Evolutionary conservation across 345 rosid genomes (phyloP), one percentile per base, ranked within the genome.

Genomic region (Gossypium arboreum): DNA sequence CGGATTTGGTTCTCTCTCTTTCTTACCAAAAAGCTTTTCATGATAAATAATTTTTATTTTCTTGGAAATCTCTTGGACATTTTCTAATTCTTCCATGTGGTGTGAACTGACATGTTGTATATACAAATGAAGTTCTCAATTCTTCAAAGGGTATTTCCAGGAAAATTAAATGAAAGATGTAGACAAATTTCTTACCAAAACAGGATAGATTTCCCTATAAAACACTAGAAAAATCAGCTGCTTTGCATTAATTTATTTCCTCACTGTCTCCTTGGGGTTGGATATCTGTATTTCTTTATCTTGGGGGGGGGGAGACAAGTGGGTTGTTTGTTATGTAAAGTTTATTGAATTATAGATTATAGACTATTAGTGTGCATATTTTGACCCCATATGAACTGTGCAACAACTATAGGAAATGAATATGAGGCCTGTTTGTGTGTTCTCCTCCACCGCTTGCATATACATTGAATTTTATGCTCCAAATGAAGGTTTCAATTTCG

Each of bases 331-430:
- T 62, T 34, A 62, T 34, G 45, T 16, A 29, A 62, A 45, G 41
- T 24, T 70, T 20, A 64, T 50, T 68, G 24, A 3, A 9, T 51
- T n/a, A 9, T 43, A 24, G 17, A 9, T 51, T n/a, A 9, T 43
- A 24, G 17, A 50, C 51, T 67, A 52, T 29, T 44, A 7, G 60
- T 58, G 7, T 73, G 68, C 76, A 67, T 61, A 52, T 65, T 80
- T 82, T 84, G 85, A 84, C 87, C 58, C 24, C 2, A 29, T 60
- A 56, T 51, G 66, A 54, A 56, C 67, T 65, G 12, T 55, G 73
- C 76, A 77, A 64, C 45, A 55, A 64, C 64, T 45, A 83, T 63
- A 67, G 44, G 52, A 52, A 24, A 58, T 15, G 58, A 34, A 50
- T 71, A 68, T 74, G 63, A 73, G 80, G 70, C 75, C 48, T 74